Base-by-base conservation (phyloP, 2,329 filamentous ascomycete species). In the Cercospora zeina region DNA sequence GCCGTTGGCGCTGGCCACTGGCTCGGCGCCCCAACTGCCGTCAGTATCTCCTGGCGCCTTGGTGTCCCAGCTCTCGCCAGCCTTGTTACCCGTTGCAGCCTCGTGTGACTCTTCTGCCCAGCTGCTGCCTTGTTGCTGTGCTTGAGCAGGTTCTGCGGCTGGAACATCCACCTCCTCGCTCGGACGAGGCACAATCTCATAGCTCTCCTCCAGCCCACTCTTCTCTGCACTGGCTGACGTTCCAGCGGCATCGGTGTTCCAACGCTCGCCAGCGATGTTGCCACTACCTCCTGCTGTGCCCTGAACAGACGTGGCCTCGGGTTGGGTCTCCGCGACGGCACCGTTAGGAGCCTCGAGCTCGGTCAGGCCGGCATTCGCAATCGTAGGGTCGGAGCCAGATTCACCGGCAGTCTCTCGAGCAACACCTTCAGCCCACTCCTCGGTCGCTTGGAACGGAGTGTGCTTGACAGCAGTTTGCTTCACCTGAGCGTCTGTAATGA, bases 171-270 rank as follows among this genome's bases (percentile, higher is more conserved):
- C 88, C 80, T 96, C 91, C 56, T 85, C 79, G 51, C 87, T 83
- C 71, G 93, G 85, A 61, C 88, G 86, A 56, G 90, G 86, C 49
- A 90, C 81, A 74, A 91, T 86, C 63, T 96, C 88, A 85, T 90
- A 95, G 58, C 82, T 84, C 68, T 93, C 89, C 30, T 81, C 79
- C 45, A 82, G 73, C 24, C 82, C 79, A 59, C 81, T 78, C 59
- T 82, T 78, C 54, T 80, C 78, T 21, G 81, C 77, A 14, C 76
- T 77, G 45, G 75, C 73, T 53, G 76, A 74, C 62, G 81, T 79
- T 14, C 66, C 66, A 47, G 63, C 63, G 53, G 80, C 78, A 65
- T 81, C 78, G 55, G 80, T 79, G 68, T 90, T 87, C 88, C 87
- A 90, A 67, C 88, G 85, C 66, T 82, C 83, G 72, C 86, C 87